Conservation (phyloP, 306 rosid genomes). For the Lablab purpureus region DNA sequence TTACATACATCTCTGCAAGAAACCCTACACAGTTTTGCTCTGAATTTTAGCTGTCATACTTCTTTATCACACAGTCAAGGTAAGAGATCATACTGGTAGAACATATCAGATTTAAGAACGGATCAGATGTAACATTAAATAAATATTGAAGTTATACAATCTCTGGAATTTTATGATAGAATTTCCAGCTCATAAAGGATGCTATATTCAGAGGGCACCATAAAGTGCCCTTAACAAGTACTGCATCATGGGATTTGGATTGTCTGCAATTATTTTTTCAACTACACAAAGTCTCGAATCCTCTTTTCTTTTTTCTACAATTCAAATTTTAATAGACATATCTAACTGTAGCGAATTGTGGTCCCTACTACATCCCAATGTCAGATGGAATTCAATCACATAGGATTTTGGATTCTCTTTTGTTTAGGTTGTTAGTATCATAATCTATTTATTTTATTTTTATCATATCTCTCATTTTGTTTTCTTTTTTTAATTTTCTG, state of each 20-base stretch:
- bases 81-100: not conserved
- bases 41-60: slow-evolving; percentile 18
- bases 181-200: slow-evolving; percentile 4
- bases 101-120: not conserved
- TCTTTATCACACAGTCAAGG: not conserved
- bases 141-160: slow-evolving; percentile 1
- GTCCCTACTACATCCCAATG: not conserved
- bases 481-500: not conserved
- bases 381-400: slow-evolving; percentile 20
- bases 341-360: not conserved
- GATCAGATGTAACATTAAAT: not conserved
- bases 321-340: too few relatives aligned
- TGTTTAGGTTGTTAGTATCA: not conserved
- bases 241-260: not conserved
- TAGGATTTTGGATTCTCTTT: not conserved
- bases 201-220: slow-evolving; percentile 14
- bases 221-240: not conserved
- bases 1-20: slow-evolving; percentile 10
- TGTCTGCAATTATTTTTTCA: not conserved
- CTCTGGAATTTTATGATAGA: not conserved
- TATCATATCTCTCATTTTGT: not conserved
- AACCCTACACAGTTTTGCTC: slow-evolving; percentile 22
- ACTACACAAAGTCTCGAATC: not conserved
- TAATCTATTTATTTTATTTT: not conserved
- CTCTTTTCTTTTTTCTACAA: too few relatives aligned